Evolutionary conservation across 345 rosid species (phyloP).

Genomic region (Euphorbia lathyris): DNA sequence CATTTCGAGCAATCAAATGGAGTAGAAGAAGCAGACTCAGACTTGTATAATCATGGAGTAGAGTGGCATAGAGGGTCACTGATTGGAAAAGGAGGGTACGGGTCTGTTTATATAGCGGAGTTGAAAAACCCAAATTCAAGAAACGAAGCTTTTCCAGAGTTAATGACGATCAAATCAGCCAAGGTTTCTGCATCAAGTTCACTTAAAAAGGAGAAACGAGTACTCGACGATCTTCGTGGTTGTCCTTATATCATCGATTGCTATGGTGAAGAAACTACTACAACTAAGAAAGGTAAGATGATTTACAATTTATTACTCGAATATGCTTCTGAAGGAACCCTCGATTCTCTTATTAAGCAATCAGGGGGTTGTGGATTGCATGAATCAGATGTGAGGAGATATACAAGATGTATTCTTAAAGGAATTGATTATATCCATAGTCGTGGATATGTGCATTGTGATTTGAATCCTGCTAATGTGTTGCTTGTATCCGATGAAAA

Average conservation of each 20-base stretch:
- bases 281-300: too few relatives aligned
- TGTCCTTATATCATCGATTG: constrained; percentile 51
- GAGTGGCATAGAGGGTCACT: constrained; percentile 67
- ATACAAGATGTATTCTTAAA: too few relatives aligned
- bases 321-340: constrained; percentile 63
- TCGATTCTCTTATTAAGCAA: too few relatives aligned
- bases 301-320: constrained; percentile 57
- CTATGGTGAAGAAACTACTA: constrained; percentile 42
- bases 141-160: constrained; percentile 20
- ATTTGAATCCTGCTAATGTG: too few relatives aligned
- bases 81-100: constrained; percentile 58
- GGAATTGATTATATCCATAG: too few relatives aligned
- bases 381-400: too few relatives aligned
- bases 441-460: too few relatives aligned
- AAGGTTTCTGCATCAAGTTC: constrained; percentile 30
- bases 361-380: too few relatives aligned
- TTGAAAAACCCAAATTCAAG: constrained; percentile 13
- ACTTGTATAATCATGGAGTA: background rate
- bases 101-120: constrained; percentile 47
- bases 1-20: background rate
- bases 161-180: too few relatives aligned
- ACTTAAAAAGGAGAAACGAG: constrained; percentile 48
- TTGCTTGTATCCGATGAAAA: too few relatives aligned
- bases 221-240: constrained; percentile 34
- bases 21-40: background rate